Percentiles rank a stretch among this genome's conserved stretches.
Evolutionary conservation across 2,329 filamentous ascomycete genomes (phyloP).

Genomic region (Metarhizium rileyi): DNA sequence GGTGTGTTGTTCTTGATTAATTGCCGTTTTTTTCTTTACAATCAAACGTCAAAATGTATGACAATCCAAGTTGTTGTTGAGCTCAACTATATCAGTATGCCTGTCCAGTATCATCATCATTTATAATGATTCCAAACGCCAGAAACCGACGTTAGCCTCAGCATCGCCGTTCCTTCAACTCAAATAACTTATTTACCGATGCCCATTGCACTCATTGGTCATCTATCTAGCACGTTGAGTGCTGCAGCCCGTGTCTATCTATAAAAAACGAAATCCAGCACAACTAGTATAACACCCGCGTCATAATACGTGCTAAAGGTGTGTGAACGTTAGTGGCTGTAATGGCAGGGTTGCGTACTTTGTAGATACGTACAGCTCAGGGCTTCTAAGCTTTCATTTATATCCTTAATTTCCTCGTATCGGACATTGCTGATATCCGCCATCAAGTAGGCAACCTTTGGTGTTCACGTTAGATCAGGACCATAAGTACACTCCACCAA

Average conservation of each 20-base stretch:
- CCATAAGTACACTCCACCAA: neutral
- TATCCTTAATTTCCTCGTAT: slow-evolving; percentile 69
- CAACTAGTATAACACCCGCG: slow-evolving; percentile 35
- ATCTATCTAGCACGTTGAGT: slow-evolving; percentile 6
- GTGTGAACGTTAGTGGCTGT: neutral
- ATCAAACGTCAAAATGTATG: neutral
- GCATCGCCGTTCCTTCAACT: neutral
- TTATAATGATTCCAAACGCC: neutral
- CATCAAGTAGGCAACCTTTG: slow-evolving; percentile 83
- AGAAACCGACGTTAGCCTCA: neutral
- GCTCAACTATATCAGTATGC: slow-evolving; percentile 1
- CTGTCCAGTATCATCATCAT: neutral
- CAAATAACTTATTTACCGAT: neutral
- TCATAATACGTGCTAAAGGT: slow-evolving; percentile 33
- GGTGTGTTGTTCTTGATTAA: neutral
- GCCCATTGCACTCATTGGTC: neutral
- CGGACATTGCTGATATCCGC: slow-evolving; percentile 89
- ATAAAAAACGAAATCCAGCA: neutral
- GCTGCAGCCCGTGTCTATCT: neutral
- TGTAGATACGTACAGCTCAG: slow-evolving; percentile 56
- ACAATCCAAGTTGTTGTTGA: slow-evolving; percentile 6
- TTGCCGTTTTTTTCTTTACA: neutral
- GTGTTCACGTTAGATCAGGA: neutral
- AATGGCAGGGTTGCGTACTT: neutral
- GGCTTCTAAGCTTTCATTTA: slow-evolving; percentile 73